Base-by-base conservation (phyloP, 1,139 yeast species). In the Hemisphaericaspora xylanilytica region DNA sequence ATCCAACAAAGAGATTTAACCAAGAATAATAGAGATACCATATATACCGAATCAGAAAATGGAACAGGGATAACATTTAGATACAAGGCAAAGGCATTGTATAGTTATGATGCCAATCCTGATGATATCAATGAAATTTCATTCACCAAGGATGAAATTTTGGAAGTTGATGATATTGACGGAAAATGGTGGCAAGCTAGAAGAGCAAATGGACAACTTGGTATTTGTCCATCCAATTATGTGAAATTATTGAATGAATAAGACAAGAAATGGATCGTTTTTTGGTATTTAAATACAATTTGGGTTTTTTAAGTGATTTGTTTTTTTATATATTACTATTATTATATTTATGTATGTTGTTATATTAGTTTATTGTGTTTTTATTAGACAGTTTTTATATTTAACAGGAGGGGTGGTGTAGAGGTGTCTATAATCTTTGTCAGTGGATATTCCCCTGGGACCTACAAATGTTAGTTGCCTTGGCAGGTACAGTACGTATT, bases 181-280 rank as follows among this genome's bases (percentile, higher is more conserved):
- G 97, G 97, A 38, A 84, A 94, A 66, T 92, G 98, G 98, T 92
- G 97, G 97, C 96, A 89, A 64, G 97, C 96, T 26, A 80, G 86
- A 57, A 79, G 90, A 56, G 73, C 84, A 14, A 84, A 80, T 52
- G 98, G 98, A 35, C 95, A 89, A 60, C 86, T 88, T 37, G 98
- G 98, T 51, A 92, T 92, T 52, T 90, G 96, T 62, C 98, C 98
- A 38, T 85, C 95, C 49, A 92, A 92, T 61, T 92, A 92, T 56
- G 94, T 90, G 37, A 85, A 86, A 57, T 67, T 88, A 50, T 65
- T 83, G 39, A 80, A 72, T 42, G 30, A 32, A 15, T 39, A 37
- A 28, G 12, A 20, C 8, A 20, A 20, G 21, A 20, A 20, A 20
- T 6, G n/a, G 20, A n/a, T n/a, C n/a, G n/a, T n/a, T n/a, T n/a